These are phyloP conservation scores for Solanum boliviense DNA, from an alignment of 257 asterid species.

Conservation along the genomic window DNA sequence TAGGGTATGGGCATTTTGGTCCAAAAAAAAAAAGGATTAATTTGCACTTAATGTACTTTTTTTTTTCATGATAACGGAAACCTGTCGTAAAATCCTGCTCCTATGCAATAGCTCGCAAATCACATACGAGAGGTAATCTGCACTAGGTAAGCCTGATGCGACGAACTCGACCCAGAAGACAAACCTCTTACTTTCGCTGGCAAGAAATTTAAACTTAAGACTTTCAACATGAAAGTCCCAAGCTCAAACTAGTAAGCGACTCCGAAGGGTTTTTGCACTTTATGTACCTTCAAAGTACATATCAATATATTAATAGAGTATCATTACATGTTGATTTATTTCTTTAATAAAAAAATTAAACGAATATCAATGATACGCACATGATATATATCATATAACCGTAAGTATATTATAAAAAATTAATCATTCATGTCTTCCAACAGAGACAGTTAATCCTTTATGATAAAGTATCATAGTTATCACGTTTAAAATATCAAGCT, in stretches of 20 bases:
- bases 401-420: background rate
- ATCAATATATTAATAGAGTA: background rate
- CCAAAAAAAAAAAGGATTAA: background rate
- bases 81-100: rapidly evolving
- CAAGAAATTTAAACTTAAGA: rapidly evolving
- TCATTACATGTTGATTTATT: background rate
- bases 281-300: background rate
- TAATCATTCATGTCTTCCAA: background rate
- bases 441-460: background rate
- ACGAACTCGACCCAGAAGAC: rapidly evolving
- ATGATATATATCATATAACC: background rate
- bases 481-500: background rate
- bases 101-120: rapidly evolving
- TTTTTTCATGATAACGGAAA: no score
- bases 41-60: no score
- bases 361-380: background rate
- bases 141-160: rapidly evolving
- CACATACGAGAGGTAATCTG: rapidly evolving
- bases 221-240: no score
- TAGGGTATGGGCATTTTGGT: background rate
- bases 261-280: no score
- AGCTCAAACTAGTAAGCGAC: no score
- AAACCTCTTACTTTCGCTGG: rapidly evolving
- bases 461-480: background rate
- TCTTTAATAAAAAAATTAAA: no score